Evolutionary conservation across 306 rosid species (phyloP), one percentile per base, ranked within the genome.

Genomic region (Alnus glutinosa): DNA sequence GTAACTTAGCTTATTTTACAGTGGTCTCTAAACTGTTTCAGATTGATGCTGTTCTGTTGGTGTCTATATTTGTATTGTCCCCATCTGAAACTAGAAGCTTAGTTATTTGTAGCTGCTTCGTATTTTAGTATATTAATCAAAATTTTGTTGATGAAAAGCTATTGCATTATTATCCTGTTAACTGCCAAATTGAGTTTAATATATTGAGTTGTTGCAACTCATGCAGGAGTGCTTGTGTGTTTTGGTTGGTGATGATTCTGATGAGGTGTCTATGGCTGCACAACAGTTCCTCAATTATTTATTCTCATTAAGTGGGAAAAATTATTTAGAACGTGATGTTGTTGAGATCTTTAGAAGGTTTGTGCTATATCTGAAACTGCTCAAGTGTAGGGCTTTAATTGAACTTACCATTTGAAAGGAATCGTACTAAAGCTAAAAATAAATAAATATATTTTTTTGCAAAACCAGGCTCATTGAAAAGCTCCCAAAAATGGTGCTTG

Each of bases 401-500:
- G 75, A 77, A 30, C 50, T 48, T 46, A 4, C 48, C n/a, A 70
- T 58, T 79, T 12, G 32, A 18, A 48, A 70, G 80, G 51, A 73
- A 73, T 28, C n/a, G 39, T 58, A 28, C 30, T 36, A 9, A 70
- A 80, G 70, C n/a, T 75, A 77, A 74, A 61, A 55, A 49, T 49
- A 49, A 9, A 9, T 49, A 9, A 8, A 1, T 48, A 7, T 48
- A 7, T 52, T 51, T 82, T 77, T 77, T 85, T 71, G 50, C 62
- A 70, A 78, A 58, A 71, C 70, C 89, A 94, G 98, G 92, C 91
- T 89, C 75, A 79, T 94, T 75, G 92, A 92, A 84, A 94, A 81
- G 78, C 98, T 94, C 82, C 98, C 98, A 18, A 92, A 89, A 85
- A 85, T 91, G 84, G 95, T 92, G 85, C 90, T 94, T 85, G 94